Percentiles rank a stretch among this genome's conserved stretches.
Conservation (phyloP, 2,329 filamentous ascomycete species). For the Scleromitrula shiraiana region DNA sequence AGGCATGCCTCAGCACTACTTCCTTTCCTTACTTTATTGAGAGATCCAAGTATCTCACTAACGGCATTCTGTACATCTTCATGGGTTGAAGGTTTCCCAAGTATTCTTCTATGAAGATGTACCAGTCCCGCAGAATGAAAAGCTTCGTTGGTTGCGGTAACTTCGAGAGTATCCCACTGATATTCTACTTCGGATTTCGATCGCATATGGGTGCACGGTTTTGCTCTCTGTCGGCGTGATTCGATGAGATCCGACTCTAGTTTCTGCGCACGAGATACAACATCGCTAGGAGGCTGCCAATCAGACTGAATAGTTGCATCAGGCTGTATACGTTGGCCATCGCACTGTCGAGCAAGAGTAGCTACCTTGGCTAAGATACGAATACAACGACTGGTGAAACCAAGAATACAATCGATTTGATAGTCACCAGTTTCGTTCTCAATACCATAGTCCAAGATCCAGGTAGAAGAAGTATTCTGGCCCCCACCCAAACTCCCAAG, state of each 20-base stretch:
- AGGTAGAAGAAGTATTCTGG: constrained; percentile 19
- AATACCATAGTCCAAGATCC: constrained; percentile 37
- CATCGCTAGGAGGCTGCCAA: constrained; percentile 51
- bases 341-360: constrained; percentile 60
- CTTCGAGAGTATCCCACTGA: constrained; percentile 53
- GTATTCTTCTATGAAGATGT: constrained; percentile 65
- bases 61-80: constrained; percentile 56
- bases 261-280: constrained; percentile 47
- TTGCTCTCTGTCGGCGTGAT: constrained; percentile 38
- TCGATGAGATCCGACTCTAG: constrained; percentile 55
- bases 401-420: constrained; percentile 72
- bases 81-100: constrained; percentile 51
- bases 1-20: constrained; percentile 67
- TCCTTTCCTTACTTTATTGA: constrained; percentile 55
- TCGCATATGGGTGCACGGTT: constrained; percentile 36
- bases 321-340: constrained; percentile 52
- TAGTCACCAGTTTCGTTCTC: constrained; percentile 50
- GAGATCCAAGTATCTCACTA: constrained; percentile 51
- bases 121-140: constrained; percentile 75
- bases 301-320: constrained; percentile 40
- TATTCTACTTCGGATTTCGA: constrained; percentile 40
- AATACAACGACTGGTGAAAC: constrained; percentile 66
- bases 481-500: constrained; percentile 63
- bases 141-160: constrained; percentile 65
- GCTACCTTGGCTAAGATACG: constrained; percentile 65